Evolutionary conservation across 305 asterid genomes (phyloP).

Genomic region (Andrographis paniculata): DNA sequence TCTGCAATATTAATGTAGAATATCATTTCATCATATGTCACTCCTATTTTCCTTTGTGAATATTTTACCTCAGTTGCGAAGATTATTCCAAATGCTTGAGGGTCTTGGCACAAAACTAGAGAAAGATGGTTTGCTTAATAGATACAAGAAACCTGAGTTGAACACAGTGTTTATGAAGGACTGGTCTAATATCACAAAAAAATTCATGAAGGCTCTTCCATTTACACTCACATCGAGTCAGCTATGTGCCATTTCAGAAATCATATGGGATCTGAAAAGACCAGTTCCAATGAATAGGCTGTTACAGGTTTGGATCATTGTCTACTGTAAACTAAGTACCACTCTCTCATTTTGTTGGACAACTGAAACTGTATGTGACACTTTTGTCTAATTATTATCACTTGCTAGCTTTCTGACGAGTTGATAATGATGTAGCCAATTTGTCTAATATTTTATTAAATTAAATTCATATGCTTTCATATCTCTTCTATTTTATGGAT

Average conservation of each 20-base stretch:
- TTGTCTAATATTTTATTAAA: neutral
- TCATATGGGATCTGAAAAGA: slow-evolving; percentile 89
- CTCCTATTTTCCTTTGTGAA: slow-evolving; percentile 6
- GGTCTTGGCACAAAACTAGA: slow-evolving; percentile 73
- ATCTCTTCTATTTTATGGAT: neutral
- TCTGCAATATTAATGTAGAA: neutral
- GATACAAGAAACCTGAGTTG: slow-evolving; percentile 57
- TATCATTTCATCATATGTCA: neutral
- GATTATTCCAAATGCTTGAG: slow-evolving; percentile 89
- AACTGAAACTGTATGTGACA: neutral
- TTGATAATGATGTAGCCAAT: neutral
- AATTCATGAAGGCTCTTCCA: slow-evolving; percentile 66
- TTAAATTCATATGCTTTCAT: neutral
- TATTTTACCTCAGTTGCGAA: slow-evolving; percentile 49
- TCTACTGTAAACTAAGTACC: neutral
- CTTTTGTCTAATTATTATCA: neutral
- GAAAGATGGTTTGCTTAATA: slow-evolving; percentile 64
- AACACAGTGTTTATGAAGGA: slow-evolving; percentile 44
- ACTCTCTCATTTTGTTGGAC: neutral
- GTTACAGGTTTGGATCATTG: slow-evolving; percentile 53
- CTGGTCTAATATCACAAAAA: slow-evolving; percentile 67
- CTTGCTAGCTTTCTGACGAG: neutral
- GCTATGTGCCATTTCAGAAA: slow-evolving; percentile 75
- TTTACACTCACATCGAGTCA: slow-evolving; percentile 82
- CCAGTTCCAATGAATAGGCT: slow-evolving; percentile 95